Evolutionary conservation across 768 basidiomycete species (phyloP).

Genomic region (Phanerochaete carnosa): DNA sequence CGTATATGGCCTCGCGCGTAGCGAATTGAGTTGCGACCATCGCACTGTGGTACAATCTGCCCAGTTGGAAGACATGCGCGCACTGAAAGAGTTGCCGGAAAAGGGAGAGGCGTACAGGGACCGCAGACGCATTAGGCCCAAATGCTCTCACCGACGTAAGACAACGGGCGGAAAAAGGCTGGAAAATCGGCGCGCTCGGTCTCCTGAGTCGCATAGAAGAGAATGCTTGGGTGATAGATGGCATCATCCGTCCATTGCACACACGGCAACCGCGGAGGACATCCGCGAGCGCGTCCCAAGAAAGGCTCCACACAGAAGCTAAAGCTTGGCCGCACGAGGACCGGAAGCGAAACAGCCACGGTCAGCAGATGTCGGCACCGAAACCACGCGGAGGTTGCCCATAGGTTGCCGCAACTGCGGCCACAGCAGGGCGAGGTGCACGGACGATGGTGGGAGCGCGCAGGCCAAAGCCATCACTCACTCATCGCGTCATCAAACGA

Average conservation of each 20-base stretch:
- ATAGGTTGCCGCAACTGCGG: not conserved
- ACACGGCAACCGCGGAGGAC: not conserved
- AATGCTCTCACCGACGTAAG: slow-evolving; percentile 13
- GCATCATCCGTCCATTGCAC: not conserved
- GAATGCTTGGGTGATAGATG: slow-evolving; percentile 6
- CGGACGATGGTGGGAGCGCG: not conserved
- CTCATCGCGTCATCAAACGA: not conserved
- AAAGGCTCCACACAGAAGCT: not conserved
- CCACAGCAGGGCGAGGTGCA: not conserved
- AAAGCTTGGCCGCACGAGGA: not conserved
- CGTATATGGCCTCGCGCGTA: slow-evolving; percentile 3
- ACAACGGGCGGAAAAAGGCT: slow-evolving; percentile 12
- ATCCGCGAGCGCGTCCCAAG: not conserved
- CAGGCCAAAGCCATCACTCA: not conserved
- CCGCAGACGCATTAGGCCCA: slow-evolving; percentile 5
- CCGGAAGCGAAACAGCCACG: not conserved
- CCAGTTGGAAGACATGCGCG: slow-evolving; percentile 3
- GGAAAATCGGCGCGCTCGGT: slow-evolving; percentile 9
- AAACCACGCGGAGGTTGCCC: not conserved
- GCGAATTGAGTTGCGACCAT: slow-evolving; percentile 13
- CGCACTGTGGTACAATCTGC: slow-evolving; percentile 8
- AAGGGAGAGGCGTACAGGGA: slow-evolving; percentile 4
- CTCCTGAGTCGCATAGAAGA: not conserved
- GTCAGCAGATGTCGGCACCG: not conserved
- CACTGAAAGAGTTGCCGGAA: slow-evolving; percentile 16